These are phyloP conservation scores for Tetrapisispora namnaoensis DNA, from an alignment of 805 yeast species.

Conservation along the genomic window DNA sequence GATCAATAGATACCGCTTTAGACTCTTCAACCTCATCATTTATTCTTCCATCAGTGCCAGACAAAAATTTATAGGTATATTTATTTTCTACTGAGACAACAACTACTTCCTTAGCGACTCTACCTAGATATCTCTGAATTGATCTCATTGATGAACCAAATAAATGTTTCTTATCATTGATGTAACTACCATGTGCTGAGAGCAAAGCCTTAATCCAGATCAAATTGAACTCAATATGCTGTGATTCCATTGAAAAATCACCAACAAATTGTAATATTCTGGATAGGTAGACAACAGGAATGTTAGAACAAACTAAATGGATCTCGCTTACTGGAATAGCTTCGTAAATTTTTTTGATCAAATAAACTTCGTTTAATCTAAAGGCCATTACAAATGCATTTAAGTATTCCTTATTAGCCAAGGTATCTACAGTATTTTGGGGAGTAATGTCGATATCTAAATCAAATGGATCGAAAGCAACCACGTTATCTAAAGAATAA, in stretches of 20 bases:
- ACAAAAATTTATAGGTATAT: conserved; percentile 45
- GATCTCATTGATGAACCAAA: conserved; percentile 58
- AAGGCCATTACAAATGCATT: conserved; percentile 86
- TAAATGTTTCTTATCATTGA: conserved; percentile 49
- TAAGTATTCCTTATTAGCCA: conserved; percentile 49
- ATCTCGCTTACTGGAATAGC: conserved; percentile 63
- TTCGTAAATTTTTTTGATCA: conserved; percentile 69
- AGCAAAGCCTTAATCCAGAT: conserved; percentile 69
- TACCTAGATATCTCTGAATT: conserved; percentile 63
- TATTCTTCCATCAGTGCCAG: conserved; percentile 23
- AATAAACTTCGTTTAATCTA: conserved; percentile 71
- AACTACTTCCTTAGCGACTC: conserved; percentile 67
- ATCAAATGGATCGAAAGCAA: conserved; percentile 89
- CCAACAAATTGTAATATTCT: conserved; percentile 63
- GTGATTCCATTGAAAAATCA: conserved; percentile 53
- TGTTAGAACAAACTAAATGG: conserved; percentile 48
- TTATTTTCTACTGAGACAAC: conserved; percentile 43
- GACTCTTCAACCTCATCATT: conserved; percentile 18
- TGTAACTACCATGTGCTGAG: conserved; percentile 66
- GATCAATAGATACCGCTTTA: conserved; percentile 25
- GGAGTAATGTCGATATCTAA: conserved; percentile 90
- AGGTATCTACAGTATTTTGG: conserved; percentile 51
- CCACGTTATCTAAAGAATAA: conserved; percentile 65
- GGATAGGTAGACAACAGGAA: conserved; percentile 71
- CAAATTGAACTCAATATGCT: conserved; percentile 75